phyloP scores from a whole-genome alignment of 73 alveolate genomes.

The Blepharisma stoltei region DNA sequence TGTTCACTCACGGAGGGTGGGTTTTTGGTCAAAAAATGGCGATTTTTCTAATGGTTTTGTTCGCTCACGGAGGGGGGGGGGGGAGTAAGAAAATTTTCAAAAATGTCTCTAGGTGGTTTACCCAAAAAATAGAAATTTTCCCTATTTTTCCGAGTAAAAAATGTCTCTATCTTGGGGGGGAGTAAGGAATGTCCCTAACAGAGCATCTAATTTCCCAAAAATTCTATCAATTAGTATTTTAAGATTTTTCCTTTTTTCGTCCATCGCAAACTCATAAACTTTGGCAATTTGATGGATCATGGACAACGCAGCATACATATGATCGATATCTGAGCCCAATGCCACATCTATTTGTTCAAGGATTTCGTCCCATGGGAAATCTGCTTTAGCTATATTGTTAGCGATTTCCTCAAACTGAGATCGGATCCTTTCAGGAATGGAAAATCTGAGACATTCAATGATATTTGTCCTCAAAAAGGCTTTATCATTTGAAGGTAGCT shows the following conservation, averaged over 20 bases:
- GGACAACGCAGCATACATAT: conserved; percentile 9
- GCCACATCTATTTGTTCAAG: conserved; percentile 6
- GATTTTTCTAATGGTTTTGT: no score
- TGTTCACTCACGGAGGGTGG: no score
- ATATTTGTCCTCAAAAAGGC: conserved; percentile 10
- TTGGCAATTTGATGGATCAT: conserved; percentile 15
- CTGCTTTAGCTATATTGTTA: not conserved
- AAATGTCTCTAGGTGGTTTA: no score
- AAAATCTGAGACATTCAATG: not conserved
- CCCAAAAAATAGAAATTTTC: no score
- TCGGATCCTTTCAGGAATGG: conserved; percentile 24
- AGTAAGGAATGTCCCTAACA: conserved; percentile 20
- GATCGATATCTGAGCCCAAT: not conserved
- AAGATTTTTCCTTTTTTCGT: conserved; percentile 50
- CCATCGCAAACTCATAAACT: conserved; percentile 54
- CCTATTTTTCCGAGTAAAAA: no score
- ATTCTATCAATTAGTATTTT: conserved; percentile 33
- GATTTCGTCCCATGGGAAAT: conserved; percentile 19
- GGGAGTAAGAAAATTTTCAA: no score
- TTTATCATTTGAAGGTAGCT: not conserved
- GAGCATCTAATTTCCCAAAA: conserved; percentile 43
- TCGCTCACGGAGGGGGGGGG: no score
- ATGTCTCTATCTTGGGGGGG: no score
- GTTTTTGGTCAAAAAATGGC: no score
- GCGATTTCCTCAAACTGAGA: conserved; percentile 13